Evolutionary conservation across 768 basidiomycete genomes (phyloP).

Genomic region (Serendipita sp.): DNA sequence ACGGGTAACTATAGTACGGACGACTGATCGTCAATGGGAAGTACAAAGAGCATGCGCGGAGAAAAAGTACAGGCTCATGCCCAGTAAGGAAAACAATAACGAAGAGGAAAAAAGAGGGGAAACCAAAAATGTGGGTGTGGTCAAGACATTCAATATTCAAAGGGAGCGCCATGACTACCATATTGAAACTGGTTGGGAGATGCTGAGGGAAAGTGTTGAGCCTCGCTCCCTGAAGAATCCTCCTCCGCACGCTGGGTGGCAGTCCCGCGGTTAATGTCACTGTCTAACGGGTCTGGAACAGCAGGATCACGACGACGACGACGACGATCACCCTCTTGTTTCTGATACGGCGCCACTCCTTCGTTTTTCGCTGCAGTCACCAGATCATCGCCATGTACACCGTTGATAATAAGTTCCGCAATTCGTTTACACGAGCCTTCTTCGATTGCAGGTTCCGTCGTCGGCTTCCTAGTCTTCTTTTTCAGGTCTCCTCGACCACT

Average conservation of each 20-base stretch:
- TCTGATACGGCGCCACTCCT: background rate
- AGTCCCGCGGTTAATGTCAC: background rate
- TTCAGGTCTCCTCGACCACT: background rate
- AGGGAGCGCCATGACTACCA: background rate
- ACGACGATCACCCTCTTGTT: background rate
- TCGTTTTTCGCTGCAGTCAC: background rate
- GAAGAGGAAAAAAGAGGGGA: background rate
- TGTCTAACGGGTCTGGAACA: background rate
- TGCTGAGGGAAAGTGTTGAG: background rate
- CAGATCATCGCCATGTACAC: background rate
- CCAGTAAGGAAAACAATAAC: background rate
- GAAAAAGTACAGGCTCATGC: too few relatives aligned
- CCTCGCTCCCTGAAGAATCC: background rate
- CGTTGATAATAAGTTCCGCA: constrained; percentile 1
- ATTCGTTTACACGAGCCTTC: constrained; percentile 1
- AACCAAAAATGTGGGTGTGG: background rate
- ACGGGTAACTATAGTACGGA: too few relatives aligned
- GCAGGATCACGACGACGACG: background rate
- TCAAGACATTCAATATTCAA: constrained; percentile 1
- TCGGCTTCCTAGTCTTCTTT: constrained; percentile 1
- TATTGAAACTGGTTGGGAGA: background rate
- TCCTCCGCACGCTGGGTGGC: background rate
- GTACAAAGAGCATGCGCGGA: too few relatives aligned
- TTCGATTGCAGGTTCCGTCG: constrained; percentile 1
- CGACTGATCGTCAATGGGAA: too few relatives aligned